Evolutionary conservation across 2,329 filamentous ascomycete genomes (phyloP).

Genomic region (Fusarium sp.): DNA sequence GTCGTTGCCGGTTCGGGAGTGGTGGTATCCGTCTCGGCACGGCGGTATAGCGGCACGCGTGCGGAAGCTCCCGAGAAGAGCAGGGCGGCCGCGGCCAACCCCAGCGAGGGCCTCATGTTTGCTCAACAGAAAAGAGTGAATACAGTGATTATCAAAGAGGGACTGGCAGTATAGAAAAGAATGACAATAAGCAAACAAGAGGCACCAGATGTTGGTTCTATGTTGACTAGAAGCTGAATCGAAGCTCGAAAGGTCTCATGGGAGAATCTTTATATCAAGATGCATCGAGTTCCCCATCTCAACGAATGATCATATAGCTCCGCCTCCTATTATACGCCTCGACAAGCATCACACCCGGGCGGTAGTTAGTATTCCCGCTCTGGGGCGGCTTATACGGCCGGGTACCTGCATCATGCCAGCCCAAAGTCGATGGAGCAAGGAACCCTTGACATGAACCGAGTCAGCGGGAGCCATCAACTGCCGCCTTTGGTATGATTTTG

Average conservation of each 20-base stretch:
- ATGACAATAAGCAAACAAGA: not conserved
- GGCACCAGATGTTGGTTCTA: not conserved
- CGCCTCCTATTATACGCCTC: not conserved
- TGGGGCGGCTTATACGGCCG: too few relatives aligned
- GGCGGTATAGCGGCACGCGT: constrained; percentile 1
- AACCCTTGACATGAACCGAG: too few relatives aligned
- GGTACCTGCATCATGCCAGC: too few relatives aligned
- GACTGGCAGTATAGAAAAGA: not conserved
- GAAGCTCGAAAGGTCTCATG: not conserved
- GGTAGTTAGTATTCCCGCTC: not conserved
- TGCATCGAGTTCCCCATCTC: too few relatives aligned
- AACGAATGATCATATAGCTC: not conserved
- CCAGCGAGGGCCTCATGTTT: constrained; percentile 8
- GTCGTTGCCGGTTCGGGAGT: constrained; percentile 14
- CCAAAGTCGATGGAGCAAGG: too few relatives aligned
- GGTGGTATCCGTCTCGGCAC: not conserved
- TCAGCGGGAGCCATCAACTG: too few relatives aligned
- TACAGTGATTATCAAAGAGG: not conserved
- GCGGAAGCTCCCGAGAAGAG: constrained; percentile 14
- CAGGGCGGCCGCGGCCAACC: constrained; percentile 4
- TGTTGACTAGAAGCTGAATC: not conserved
- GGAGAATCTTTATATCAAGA: not conserved
- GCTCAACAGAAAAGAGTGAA: not conserved
- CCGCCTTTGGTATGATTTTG: too few relatives aligned
- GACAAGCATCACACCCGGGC: not conserved